Evolutionary conservation across 306 rosid species (phyloP), one percentile per base, ranked within the genome.

Genomic region (Medicago truncatula): DNA sequence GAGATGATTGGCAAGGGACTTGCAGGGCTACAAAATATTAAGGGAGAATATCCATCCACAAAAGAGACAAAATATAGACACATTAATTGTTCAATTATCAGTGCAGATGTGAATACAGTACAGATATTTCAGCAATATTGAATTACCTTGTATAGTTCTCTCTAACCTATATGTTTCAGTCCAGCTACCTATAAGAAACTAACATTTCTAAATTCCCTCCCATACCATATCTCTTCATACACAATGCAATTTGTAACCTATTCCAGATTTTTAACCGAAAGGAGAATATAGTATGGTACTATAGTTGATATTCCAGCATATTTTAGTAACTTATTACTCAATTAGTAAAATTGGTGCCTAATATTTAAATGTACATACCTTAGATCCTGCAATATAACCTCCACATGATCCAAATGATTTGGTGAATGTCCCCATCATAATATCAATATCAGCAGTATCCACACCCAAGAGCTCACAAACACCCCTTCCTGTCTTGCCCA

Each of bases 401-500:
- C 98, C 97, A 54, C 92, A 93, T 50, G 98, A 91, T 53, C 98
- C 98, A 73, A 93, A 93, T 17, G 98, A 93, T 83, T 93, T 93
- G 54, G 98, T 93, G 80, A 93, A 93, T 41, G 98, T 93, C 76
- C 98, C 97, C 98, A 91, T 93, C 98, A 93, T 91, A 82, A 93
- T 78, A 83, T 93, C 98, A 41, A 91, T 81, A 82, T 88, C 97
- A 53, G 92, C 93, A 67, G 96, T 71, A 81, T 93, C 92, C 73
- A 89, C 98, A 62, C 92, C 97, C 78, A 93, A 80, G 54, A 93
- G 97, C 84, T 93, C 98, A 91, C 98, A 82, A 52, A 81, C 84
- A 17, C 80, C 85, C 79, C 81, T 74, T 23, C 84, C 98, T 5
- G 96, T 59, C 86, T 88, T 90, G 65, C 98, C 98, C 77, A 92